A percentile compares a stretch with the other conserved stretches of the same genome.
Conservation (phyloP, 331 rosid species). For the Quercus phellos region DNA sequence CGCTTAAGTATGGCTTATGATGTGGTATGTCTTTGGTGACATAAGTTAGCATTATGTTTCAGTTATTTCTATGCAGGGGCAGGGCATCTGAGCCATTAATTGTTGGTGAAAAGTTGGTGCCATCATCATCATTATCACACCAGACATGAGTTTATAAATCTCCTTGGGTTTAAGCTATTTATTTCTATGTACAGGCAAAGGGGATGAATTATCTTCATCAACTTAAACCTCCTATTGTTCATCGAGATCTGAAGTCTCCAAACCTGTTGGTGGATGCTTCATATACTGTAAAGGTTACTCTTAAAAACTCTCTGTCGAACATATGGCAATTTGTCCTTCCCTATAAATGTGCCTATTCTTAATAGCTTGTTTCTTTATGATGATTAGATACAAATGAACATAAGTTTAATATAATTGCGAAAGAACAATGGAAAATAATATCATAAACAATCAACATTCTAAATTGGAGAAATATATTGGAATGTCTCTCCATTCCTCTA, state of each 20-base stretch:
- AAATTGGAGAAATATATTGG: too few relatives aligned
- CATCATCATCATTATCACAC: background rate
- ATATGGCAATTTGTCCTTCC: background rate
- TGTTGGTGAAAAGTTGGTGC: background rate
- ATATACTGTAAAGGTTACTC: conserved; percentile 75
- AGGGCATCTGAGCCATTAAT: background rate
- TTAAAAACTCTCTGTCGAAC: background rate
- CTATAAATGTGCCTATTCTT: background rate
- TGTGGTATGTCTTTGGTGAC: conserved; percentile 53
- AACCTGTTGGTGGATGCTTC: conserved; percentile 84
- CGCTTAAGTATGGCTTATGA: conserved; percentile 83
- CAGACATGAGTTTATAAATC: background rate
- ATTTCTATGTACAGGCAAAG: conserved; percentile 61
- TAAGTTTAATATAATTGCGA: background rate
- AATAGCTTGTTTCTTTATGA: background rate
- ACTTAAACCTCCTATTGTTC: conserved; percentile 89
- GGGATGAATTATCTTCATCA: conserved; percentile 98
- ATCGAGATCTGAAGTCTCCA: conserved; percentile 93
- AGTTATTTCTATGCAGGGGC: conserved; percentile 1
- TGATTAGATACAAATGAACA: background rate
- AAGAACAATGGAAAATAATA: background rate
- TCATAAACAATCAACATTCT: too few relatives aligned
- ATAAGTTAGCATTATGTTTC: conserved; percentile 3
- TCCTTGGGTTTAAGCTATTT: conserved; percentile 3
- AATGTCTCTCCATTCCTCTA: background rate